These are phyloP conservation scores for Ulmus americana DNA, from an alignment of 331 rosid species.

Conservation along the genomic window DNA sequence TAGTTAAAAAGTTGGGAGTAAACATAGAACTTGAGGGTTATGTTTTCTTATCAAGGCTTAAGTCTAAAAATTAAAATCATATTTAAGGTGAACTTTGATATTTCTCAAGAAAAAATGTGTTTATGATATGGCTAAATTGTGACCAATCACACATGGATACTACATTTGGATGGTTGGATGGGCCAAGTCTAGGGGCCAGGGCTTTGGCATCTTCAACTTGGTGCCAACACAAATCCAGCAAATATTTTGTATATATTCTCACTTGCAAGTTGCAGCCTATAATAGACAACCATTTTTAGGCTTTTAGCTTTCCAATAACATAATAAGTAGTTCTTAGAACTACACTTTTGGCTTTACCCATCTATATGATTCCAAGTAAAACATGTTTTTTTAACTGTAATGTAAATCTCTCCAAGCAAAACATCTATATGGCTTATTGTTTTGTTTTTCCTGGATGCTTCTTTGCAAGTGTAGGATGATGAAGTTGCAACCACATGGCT, in stretches of 20 bases:
- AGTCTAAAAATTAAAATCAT: too few species aligned
- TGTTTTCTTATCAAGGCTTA: too few species aligned
- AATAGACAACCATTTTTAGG: neutral
- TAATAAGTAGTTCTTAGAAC: too few species aligned
- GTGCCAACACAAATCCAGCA: neutral
- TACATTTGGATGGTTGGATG: conserved; percentile 1
- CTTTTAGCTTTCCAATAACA: too few species aligned
- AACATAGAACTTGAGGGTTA: too few species aligned
- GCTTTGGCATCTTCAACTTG: neutral
- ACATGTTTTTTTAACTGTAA: neutral
- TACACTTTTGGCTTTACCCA: too few species aligned
- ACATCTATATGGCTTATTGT: neutral
- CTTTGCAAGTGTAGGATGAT: conserved; percentile 25
- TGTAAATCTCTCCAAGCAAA: neutral
- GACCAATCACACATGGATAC: neutral
- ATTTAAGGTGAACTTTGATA: too few species aligned
- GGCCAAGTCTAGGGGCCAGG: neutral
- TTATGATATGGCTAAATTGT: too few species aligned
- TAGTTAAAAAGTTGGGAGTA: too few species aligned
- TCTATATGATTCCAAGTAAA: too few species aligned
- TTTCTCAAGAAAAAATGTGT: too few species aligned
- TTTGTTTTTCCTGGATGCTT: neutral
- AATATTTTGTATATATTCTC: neutral
- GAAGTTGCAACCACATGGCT: conserved; percentile 42
- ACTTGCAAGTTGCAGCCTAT: conserved; percentile 9